Base-by-base conservation (phyloP, 1,139 yeast genomes). In the Taiozyma sp. region DNA sequence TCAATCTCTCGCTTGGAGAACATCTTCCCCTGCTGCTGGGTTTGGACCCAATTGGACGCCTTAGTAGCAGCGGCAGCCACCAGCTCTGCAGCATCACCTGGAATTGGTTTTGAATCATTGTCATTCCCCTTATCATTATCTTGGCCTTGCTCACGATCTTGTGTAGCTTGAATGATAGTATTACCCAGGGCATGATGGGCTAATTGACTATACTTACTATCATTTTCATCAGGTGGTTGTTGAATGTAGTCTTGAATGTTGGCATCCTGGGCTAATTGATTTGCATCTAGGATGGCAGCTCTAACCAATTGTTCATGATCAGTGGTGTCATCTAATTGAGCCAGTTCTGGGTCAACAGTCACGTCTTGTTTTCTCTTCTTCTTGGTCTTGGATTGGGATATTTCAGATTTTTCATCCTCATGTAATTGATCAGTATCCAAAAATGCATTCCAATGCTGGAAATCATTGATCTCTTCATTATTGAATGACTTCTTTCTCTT, bases 251-350 rank as follows among this genome's bases (percentile, higher is more conserved):
- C 75, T 51, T 72, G 76, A 53, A 79, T 71, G 53, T 73, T 77
- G 44, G 80, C 77, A 47, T 69, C 71, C 48, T 67, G 73, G 2
- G 85, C 84, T 52, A 83, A 70, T 49, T 81, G 81, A 50, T 83
- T 72, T 0, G 88, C 86, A 59, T 83, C 87, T 54, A 81, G 69
- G 43, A 85, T 80, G 3, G 87, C 88, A 45, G 83, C 87, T 54
- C 82, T 80, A 6, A 83, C 88, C 49, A 83, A 67, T 56, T 77
- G 83, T 53, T 80, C 85, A 57, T 81, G 85, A 13, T 76, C 68
- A 3, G 67, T 52, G 6, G 72, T 62, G 50, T 72, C 71, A 57
- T 76, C 83, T 42, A 81, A 58, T 39, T 71, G 73, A 2, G 78
- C 79, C 42, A 83, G 67, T 58, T 82, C 89, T 0, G 88, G 88